phyloP scores from a whole-genome alignment of 225 moss, liverwort and hornwort genomes.

The Lunularia cruciata region DNA sequence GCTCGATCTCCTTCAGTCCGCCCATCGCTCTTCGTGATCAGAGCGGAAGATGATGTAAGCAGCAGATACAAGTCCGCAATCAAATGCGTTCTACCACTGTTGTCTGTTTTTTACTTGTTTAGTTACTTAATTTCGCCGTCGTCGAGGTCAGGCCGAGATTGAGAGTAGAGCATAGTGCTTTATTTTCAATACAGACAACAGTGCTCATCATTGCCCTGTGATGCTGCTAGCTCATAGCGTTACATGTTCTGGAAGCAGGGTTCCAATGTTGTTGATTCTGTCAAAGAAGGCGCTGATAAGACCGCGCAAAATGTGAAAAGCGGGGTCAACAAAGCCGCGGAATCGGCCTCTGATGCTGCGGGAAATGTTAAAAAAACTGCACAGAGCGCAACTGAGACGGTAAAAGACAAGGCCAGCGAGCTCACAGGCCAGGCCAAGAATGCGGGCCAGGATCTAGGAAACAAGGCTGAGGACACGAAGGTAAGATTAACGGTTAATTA shows the following conservation, averaged over 20 bases:
- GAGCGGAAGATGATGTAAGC: constrained; percentile 9
- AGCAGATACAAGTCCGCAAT: no score
- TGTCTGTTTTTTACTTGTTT: no score
- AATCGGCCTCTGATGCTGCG: constrained; percentile 1
- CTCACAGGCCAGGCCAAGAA: constrained; percentile 11
- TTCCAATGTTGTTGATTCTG: neutral
- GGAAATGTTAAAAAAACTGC: constrained; percentile 1
- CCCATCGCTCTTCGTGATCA: constrained; percentile 9
- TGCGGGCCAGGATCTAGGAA: neutral
- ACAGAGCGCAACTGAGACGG: neutral
- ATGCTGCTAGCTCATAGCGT: neutral
- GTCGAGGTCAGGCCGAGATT: neutral
- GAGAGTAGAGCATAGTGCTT: neutral
- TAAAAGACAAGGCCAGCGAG: neutral
- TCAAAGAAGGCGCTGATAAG: neutral
- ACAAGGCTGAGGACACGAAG: constrained; percentile 2
- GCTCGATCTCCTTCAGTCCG: constrained; percentile 11
- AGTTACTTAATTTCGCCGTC: no score
- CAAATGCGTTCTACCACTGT: neutral
- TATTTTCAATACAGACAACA: no score
- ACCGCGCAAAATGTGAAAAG: neutral
- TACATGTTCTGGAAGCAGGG: neutral
- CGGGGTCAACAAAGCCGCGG: neutral
- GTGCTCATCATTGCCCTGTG: neutral
- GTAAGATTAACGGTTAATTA: no score